Conservation (phyloP, 495 filamentous ascomycete genomes). For the Aspergillus diversus region DNA sequence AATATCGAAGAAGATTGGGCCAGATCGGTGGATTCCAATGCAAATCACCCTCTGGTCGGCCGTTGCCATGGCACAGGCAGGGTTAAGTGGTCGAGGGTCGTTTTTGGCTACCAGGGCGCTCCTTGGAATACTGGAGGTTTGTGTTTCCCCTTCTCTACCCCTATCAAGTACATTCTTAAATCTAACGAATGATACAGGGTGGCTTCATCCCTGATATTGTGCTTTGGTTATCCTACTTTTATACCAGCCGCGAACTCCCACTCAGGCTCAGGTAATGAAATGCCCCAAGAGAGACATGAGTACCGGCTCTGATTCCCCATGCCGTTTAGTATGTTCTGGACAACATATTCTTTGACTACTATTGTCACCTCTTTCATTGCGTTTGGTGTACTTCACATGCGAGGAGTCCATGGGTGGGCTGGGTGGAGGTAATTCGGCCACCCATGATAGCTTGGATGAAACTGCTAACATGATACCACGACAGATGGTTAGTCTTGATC, state of each 20-base stretch:
- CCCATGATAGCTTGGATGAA: neutral
- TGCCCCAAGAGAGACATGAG: neutral
- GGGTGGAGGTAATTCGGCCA: conserved; percentile 75
- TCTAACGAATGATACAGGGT: conserved; percentile 54
- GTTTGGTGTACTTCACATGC: neutral
- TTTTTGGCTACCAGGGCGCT: conserved; percentile 68
- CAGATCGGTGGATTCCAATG: conserved; percentile 67
- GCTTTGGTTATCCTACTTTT: neutral
- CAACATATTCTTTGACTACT: neutral
- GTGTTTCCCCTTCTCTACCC: conserved; percentile 23
- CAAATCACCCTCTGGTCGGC: conserved; percentile 80
- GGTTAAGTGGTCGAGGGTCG: conserved; percentile 57
- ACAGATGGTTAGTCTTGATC: conserved; percentile 52
- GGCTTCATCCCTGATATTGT: conserved; percentile 12
- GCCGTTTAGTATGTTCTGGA: neutral
- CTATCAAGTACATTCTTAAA: conserved; percentile 45
- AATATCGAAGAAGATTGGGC: conserved; percentile 58
- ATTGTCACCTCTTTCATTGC: neutral
- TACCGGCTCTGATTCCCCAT: neutral
- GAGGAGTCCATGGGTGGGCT: neutral
- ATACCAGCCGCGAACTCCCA: neutral
- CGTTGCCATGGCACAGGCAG: conserved; percentile 68
- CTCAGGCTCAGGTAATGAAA: neutral
- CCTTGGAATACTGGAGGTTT: conserved; percentile 75
- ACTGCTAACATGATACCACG: conserved; percentile 42